Base-by-base conservation (phyloP, 2,329 filamentous ascomycete genomes). In the Fusarium cyanostomum region DNA sequence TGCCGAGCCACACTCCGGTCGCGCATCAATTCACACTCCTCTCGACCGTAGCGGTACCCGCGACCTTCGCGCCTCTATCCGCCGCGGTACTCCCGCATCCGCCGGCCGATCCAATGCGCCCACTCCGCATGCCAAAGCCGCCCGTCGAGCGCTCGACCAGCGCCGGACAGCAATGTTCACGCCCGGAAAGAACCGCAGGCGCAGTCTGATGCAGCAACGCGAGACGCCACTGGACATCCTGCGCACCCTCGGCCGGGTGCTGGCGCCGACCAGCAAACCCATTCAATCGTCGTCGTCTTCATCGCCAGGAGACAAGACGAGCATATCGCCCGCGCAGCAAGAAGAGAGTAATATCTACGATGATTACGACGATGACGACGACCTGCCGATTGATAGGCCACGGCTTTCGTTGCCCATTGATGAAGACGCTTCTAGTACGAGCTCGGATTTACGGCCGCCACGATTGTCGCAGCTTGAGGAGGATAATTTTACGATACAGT, bases 111-210 rank as follows among this genome's bases (percentile, higher is more conserved):
- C 74, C 61, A 78, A 80, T 72, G 77, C 78, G 11, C 77, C 81
- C 4, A 89, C 87, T 15, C 87, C 87, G 0, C 87, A 89, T 71
- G 86, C 83, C 42, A 83, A 83, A 66, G 86, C 86, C 10, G 87
- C 87, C 38, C 82, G 82, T 43, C 80, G 84, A 41, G 82, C 86
- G 28, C 79, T 89, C 49, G 82, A 88, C 64, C 81, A 83, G 62
- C 84, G 86, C 6, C 83, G 87, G 37, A 82, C 83, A 3, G 84
- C 84, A 42, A 78, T 86, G 43, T 81, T 87, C 60, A 89, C 87
- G 0, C 87, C 87, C 0, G 86, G 85, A 15, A 83, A 82, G 61
- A 81, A 82, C 50, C 81, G 84, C 16, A 80, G 87, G n/a, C 82
- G 81, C 66, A 89, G 86, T 69, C 70, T 84, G 46, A 81, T 82